A percentile compares a stretch with the other conserved stretches of the same genome.
Conservation (phyloP, 345 rosid species). For the Dipteronia sinensis region DNA sequence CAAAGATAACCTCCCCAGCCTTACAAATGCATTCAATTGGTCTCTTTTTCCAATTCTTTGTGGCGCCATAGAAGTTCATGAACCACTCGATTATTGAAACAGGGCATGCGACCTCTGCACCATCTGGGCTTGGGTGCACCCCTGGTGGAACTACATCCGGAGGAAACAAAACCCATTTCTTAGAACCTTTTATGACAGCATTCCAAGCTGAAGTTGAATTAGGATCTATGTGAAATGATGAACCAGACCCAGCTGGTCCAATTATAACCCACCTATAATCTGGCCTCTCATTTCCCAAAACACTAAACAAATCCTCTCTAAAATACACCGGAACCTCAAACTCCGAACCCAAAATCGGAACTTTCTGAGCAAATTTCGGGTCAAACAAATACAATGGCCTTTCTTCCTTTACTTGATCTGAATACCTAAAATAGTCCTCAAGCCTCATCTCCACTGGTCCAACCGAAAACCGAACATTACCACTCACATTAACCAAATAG, state of each 20-base stretch:
- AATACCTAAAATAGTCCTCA: slow-evolving; percentile 68
- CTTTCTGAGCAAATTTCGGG: slow-evolving; percentile 82
- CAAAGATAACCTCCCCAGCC: slow-evolving; percentile 94
- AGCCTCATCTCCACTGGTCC: slow-evolving; percentile 92
- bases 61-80: slow-evolving; percentile 91
- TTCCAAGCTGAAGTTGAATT: slow-evolving; percentile 99
- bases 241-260: slow-evolving; percentile 95
- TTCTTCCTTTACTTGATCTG: slow-evolving; percentile 79
- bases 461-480: slow-evolving; percentile 65
- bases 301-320: slow-evolving; percentile 83
- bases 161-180: slow-evolving; percentile 95
- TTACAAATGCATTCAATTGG: slow-evolving; percentile 92
- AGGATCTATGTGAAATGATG: slow-evolving; percentile 97
- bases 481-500: slow-evolving; percentile 53
- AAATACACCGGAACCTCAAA: slow-evolving; percentile 83
- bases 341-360: slow-evolving; percentile 62
- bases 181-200: slow-evolving; percentile 88
- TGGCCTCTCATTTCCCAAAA: slow-evolving; percentile 80
- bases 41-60: slow-evolving; percentile 70
- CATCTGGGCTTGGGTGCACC: slow-evolving; percentile 95
- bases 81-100: slow-evolving; percentile 98
- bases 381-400: slow-evolving; percentile 96
- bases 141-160: slow-evolving; percentile 96
- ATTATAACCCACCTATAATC: slow-evolving; percentile 95
- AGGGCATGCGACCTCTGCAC: slow-evolving; percentile 97